These are phyloP conservation scores for Chaetomium olivaceum DNA, from an alignment of 2,329 filamentous ascomycete species.

Conservation along the genomic window DNA sequence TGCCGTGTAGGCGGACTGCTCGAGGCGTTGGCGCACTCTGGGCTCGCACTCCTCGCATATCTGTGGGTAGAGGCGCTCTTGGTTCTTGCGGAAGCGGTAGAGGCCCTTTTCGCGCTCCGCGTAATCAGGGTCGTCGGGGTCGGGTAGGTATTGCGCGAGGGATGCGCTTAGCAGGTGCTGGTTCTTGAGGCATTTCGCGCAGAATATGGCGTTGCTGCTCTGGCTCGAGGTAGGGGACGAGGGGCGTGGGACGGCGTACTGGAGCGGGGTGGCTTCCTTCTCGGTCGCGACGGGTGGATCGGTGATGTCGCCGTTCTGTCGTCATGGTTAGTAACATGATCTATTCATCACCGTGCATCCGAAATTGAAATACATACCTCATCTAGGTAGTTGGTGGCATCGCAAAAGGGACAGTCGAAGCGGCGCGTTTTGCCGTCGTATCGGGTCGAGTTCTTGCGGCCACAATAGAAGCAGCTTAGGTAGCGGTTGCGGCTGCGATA, in stretches of 20 bases:
- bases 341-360: not conserved
- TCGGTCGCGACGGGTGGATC: slow-evolving; percentile 73
- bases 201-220: slow-evolving; percentile 54
- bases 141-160: slow-evolving; percentile 76
- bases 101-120: slow-evolving; percentile 66
- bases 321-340: not conserved
- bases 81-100: slow-evolving; percentile 66
- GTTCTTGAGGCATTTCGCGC: slow-evolving; percentile 81
- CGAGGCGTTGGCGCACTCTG: slow-evolving; percentile 68
- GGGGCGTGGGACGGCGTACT: slow-evolving; percentile 50
- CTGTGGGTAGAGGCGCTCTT: slow-evolving; percentile 85
- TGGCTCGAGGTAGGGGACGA: slow-evolving; percentile 38
- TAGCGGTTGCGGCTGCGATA: slow-evolving; percentile 40
- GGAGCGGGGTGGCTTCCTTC: slow-evolving; percentile 45
- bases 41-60: slow-evolving; percentile 81
- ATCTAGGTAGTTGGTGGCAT: slow-evolving; percentile 86
- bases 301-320: slow-evolving; percentile 80
- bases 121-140: slow-evolving; percentile 67
- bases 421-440: slow-evolving; percentile 60
- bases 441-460: slow-evolving; percentile 61
- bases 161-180: slow-evolving; percentile 77
- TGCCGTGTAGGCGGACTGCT: slow-evolving; percentile 73
- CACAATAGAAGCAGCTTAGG: slow-evolving; percentile 82
- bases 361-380: slow-evolving; percentile 56
- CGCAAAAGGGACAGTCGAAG: slow-evolving; percentile 77